Conservation (phyloP, 1,284 basidiomycete genomes). For the Mycena sp. region DNA sequence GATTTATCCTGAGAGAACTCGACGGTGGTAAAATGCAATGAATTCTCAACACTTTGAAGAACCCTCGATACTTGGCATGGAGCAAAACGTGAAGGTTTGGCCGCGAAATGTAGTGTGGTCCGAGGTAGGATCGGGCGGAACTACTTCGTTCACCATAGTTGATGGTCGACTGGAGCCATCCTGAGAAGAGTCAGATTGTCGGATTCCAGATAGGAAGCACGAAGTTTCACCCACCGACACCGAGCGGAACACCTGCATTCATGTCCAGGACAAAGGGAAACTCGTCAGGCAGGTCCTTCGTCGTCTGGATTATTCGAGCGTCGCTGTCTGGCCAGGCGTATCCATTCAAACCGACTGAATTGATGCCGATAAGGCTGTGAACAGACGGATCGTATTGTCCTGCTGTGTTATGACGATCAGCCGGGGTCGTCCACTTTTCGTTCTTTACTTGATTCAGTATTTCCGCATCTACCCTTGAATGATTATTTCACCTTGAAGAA, state of each 20-base stretch:
- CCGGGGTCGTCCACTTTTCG: conserved; percentile 10
- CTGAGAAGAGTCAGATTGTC: conserved; percentile 10
- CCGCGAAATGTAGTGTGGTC: conserved; percentile 26
- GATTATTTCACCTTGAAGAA: conserved; percentile 22
- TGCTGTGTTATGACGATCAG: conserved; percentile 3
- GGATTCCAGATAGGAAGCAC: background rate
- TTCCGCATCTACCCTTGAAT: too few relatives aligned
- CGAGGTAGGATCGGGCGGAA: conserved; percentile 33
- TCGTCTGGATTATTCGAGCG: conserved; percentile 33
- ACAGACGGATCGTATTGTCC: conserved; percentile 7
- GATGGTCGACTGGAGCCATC: conserved; percentile 37
- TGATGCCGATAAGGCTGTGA: conserved; percentile 30
- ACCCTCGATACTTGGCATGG: conserved; percentile 36
- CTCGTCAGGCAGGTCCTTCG: conserved; percentile 32
- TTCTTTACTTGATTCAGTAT: too few relatives aligned
- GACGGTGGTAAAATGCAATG: conserved; percentile 28
- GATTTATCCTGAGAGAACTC: conserved; percentile 26
- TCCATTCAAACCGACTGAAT: conserved; percentile 37
- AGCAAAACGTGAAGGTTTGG: conserved; percentile 38
- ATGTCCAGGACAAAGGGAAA: conserved; percentile 38
- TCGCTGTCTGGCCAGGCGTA: conserved; percentile 28
- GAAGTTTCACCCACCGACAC: conserved; percentile 32
- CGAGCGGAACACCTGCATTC: conserved; percentile 38
- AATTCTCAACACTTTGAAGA: conserved; percentile 3
- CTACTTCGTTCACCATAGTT: conserved; percentile 27